Base-by-base conservation (phyloP, 768 basidiomycete species). In the Mrakia blollopis region DNA sequence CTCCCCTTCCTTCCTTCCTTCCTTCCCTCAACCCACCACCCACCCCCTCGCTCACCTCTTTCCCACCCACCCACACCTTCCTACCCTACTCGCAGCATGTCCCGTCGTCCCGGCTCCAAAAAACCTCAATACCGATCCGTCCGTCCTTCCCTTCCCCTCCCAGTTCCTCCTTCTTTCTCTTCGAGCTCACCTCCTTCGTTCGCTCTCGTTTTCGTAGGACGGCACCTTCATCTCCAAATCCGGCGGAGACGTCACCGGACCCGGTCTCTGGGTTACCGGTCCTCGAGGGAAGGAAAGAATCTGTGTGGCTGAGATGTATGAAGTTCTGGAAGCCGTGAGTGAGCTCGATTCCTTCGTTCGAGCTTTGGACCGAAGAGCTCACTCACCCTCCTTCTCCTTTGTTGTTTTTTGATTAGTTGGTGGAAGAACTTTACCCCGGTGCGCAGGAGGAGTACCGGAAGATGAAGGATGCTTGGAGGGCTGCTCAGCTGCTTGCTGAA, bases 261-360 rank as follows among this genome's bases (percentile, higher is more conserved):
- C 92, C 28, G 92, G 92, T 25, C 84, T 94, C 28, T 94, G 92
- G 92, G 91, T 89, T 14, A 92, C 89, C 80, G 93, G 91, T 80
- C 87, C 92, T 41, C 92, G 90, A 82, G 92, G 92, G 28, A 93
- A 90, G 80, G 93, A 94, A 82, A 90, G 88, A 79, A 90, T 89
- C 80, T 87, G 91, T 0, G 87, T 92, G 6, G 89, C 89, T 52
- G 92, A 94, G 81, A 83, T 92, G 50, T 90, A 90, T 79, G 91
- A 92, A 80, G 80, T 94, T 14, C 92, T 94, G 74, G 91, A 92
- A 77, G 87, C 87, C 72, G 92, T 92, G 79, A 80, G 89, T 83
- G 67, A 41, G 37, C 54, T 54, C 28, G 52, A 54, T 39, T n/a
- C 39, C 65, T 52, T 37, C 32, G 39, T n/a, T n/a, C n/a, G n/a